phyloP scores from a whole-genome alignment of 2,329 filamentous ascomycete genomes.

The Penicillium sp. region DNA sequence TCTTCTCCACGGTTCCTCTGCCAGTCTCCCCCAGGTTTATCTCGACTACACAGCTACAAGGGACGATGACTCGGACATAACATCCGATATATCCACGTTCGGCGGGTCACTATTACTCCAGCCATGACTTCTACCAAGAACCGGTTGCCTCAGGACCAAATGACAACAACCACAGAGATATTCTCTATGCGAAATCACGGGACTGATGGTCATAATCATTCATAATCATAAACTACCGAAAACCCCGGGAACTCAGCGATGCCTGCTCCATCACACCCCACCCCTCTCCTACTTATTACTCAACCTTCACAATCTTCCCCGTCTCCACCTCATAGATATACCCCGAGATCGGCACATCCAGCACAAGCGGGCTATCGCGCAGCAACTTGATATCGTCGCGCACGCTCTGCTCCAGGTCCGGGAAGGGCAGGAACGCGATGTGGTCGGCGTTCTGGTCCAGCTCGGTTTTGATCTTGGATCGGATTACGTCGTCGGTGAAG shows the following conservation, averaged over 20 bases:
- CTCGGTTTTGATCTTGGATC: conserved; percentile 61
- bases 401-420: conserved; percentile 67
- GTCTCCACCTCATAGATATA: conserved; percentile 82
- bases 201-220: too few species aligned
- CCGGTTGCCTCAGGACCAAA: too few species aligned
- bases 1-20: too few species aligned
- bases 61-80: too few species aligned
- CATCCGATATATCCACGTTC: too few species aligned
- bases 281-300: neutral
- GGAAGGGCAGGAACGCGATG: conserved; percentile 68
- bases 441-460: conserved; percentile 55
- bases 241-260: too few species aligned
- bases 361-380: conserved; percentile 62
- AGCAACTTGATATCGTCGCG: conserved; percentile 69
- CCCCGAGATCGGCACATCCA: conserved; percentile 68
- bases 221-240: neutral
- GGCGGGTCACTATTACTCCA: too few species aligned
- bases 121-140: too few species aligned
- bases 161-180: too few species aligned
- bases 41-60: too few species aligned
- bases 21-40: too few species aligned
- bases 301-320: conserved; percentile 57
- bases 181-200: too few species aligned
- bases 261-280: neutral
- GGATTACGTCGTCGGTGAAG: conserved; percentile 66